Percentiles rank a stretch among this genome's conserved stretches.
Evolutionary conservation across 2,329 filamentous ascomycete genomes (phyloP).

Genomic region (Colletotrichum sp.): DNA sequence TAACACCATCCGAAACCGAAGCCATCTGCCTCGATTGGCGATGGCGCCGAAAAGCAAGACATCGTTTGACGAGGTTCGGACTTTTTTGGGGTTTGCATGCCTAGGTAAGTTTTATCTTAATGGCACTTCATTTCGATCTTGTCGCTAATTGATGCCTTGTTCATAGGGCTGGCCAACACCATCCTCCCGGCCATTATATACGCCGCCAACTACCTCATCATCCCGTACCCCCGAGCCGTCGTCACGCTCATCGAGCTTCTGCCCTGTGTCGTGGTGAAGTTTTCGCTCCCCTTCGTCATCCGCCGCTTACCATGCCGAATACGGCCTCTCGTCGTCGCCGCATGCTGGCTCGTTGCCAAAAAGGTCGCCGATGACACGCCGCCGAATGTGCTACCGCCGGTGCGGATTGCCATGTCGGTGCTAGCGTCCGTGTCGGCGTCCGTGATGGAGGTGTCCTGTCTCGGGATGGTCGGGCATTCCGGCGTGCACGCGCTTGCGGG

Average conservation of each 20-base stretch:
- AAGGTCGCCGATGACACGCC: constrained; percentile 31
- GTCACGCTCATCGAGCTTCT: constrained; percentile 36
- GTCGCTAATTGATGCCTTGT: neutral
- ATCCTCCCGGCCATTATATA: constrained; percentile 34
- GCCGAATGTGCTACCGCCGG: constrained; percentile 35
- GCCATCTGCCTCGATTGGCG: neutral
- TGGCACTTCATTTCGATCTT: neutral
- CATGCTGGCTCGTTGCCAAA: constrained; percentile 32
- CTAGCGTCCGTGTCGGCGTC: constrained; percentile 33
- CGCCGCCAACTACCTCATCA: constrained; percentile 38
- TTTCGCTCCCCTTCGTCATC: constrained; percentile 31
- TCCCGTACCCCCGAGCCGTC: constrained; percentile 35
- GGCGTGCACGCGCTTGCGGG: constrained; percentile 35
- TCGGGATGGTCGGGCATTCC: constrained; percentile 34
- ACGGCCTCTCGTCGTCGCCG: constrained; percentile 29
- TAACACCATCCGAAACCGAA: neutral
- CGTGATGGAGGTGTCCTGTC: constrained; percentile 34
- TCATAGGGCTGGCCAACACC: constrained; percentile 33
- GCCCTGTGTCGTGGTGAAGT: constrained; percentile 33
- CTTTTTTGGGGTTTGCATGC: constrained; percentile 4
- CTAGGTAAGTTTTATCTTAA: neutral
- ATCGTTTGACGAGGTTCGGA: neutral
- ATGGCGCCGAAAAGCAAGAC: neutral
- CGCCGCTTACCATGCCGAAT: constrained; percentile 29
- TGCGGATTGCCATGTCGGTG: constrained; percentile 31